A percentile compares a stretch with the other conserved stretches of the same genome.
These are phyloP conservation scores for Mycena venus DNA, from an alignment of 768 basidiomycete genomes.

Conservation along the genomic window DNA sequence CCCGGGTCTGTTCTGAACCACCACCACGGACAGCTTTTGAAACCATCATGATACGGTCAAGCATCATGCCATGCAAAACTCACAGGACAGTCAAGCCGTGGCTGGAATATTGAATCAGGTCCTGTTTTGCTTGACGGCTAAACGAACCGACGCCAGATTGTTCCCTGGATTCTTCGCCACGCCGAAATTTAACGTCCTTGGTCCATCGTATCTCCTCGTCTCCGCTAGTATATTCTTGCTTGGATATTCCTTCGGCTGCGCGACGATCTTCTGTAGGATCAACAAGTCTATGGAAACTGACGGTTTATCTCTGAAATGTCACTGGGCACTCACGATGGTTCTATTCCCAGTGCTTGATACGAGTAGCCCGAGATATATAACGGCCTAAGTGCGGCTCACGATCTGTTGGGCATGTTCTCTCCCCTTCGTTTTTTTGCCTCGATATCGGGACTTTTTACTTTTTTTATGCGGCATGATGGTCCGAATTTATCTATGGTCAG, in stretches of 20 bases:
- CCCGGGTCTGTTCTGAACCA: too few species aligned
- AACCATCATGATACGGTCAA: too few species aligned
- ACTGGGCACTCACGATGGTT: neutral
- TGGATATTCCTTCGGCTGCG: neutral
- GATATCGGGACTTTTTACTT: neutral
- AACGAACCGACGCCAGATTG: too few species aligned
- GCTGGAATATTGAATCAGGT: too few species aligned
- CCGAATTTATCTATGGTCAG: neutral
- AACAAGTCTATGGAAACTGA: neutral
- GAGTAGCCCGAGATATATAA: neutral
- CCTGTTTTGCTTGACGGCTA: too few species aligned
- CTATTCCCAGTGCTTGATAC: neutral
- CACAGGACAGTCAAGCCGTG: too few species aligned
- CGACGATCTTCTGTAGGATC: neutral
- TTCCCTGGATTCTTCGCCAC: too few species aligned
- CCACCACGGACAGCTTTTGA: too few species aligned
- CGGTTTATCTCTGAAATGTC: neutral
- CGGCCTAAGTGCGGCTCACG: neutral
- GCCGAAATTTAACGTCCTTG: too few species aligned
- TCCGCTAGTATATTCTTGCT: too few species aligned
- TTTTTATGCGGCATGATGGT: constrained; percentile 1
- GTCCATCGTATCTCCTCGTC: too few species aligned
- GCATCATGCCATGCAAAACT: too few species aligned
- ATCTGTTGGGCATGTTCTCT: neutral
- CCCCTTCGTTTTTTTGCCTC: neutral